Conservation (phyloP, 345 rosid species). For the Gossypium thurberi region DNA sequence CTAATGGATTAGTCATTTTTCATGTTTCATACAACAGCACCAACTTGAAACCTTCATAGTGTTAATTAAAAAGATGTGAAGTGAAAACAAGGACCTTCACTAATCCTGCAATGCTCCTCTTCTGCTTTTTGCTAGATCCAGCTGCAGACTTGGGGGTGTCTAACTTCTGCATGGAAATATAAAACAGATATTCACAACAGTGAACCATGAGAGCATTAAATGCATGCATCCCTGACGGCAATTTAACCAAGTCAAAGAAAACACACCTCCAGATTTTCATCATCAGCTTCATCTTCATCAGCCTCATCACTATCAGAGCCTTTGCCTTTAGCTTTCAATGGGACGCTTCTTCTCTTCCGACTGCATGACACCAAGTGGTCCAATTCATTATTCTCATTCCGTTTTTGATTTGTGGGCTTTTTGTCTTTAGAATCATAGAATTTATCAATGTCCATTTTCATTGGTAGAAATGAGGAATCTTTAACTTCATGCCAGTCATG, state of each 20-base stretch:
- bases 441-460: slow-evolving; percentile 24
- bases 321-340: slow-evolving; percentile 37
- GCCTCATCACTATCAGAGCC: slow-evolving; percentile 37
- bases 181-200: slow-evolving; percentile 9
- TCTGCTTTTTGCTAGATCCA: slow-evolving; percentile 61
- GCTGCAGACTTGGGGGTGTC: slow-evolving; percentile 37
- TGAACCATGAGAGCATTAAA: slow-evolving; percentile 4
- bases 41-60: slow-evolving; percentile 9
- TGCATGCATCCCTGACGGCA: not conserved
- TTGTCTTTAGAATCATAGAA: slow-evolving; percentile 33
- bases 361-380: slow-evolving; percentile 31
- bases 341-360: slow-evolving; percentile 34
- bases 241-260: slow-evolving; percentile 6
- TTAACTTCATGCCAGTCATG: slow-evolving; percentile 28
- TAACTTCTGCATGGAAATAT: slow-evolving; percentile 25
- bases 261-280: slow-evolving; percentile 50
- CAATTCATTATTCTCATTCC: slow-evolving; percentile 28
- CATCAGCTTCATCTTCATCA: slow-evolving; percentile 40
- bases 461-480: slow-evolving; percentile 13
- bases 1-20: not conserved
- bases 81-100: slow-evolving; percentile 47
- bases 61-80: not conserved
- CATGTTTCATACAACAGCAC: not conserved
- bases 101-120: slow-evolving; percentile 66
- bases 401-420: slow-evolving; percentile 20